These are phyloP conservation scores for Cyclotella sp. DNA, from an alignment of 108 stramenopile species.

Conservation along the genomic window DNA sequence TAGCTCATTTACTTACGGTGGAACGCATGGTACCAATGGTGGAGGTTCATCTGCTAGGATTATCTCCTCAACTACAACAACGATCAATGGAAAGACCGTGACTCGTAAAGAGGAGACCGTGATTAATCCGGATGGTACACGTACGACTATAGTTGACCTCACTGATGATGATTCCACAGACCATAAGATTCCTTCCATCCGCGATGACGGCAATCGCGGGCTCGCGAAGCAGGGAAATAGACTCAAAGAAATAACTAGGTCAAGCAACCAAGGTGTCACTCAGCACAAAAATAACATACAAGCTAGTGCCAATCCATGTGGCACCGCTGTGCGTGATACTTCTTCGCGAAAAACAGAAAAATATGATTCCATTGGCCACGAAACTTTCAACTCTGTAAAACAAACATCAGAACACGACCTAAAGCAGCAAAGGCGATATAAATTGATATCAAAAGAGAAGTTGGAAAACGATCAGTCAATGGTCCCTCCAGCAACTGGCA, in stretches of 20 bases:
- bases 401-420: not conserved
- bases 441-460: not conserved
- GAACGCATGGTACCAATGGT: not conserved
- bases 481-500: not conserved
- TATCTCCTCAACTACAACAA: conserved; percentile 32
- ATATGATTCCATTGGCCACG: too few relatives aligned
- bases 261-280: not conserved
- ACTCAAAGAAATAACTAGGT: not conserved
- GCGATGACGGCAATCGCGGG: not conserved
- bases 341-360: too few relatives aligned
- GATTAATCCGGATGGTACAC: conserved; percentile 37
- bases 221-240: not conserved
- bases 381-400: too few relatives aligned
- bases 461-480: not conserved
- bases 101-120: conserved; percentile 27
- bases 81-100: conserved; percentile 40
- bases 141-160: conserved; percentile 7
- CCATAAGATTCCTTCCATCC: not conserved
- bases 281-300: not conserved
- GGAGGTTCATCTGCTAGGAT: conserved; percentile 8
- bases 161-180: conserved; percentile 29
- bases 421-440: not conserved
- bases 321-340: too few relatives aligned
- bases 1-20: conserved; percentile 8
- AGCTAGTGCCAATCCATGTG: too few relatives aligned